Conservation (phyloP, 2,329 filamentous ascomycete species). For the Claviceps sp. region DNA sequence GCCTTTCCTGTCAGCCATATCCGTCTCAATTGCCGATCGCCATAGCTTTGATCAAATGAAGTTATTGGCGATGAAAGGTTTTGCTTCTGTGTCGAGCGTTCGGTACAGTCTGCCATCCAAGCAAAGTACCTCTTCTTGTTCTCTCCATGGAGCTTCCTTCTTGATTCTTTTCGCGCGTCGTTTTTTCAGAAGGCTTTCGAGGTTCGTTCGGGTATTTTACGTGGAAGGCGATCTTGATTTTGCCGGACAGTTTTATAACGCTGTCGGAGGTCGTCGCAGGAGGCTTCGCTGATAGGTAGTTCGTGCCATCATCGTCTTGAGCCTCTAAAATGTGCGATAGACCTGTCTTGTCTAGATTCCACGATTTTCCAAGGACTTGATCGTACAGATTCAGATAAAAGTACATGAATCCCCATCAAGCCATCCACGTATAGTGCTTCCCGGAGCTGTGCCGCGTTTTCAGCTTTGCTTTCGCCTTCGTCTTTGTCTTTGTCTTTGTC, state of each 20-base stretch:
- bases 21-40: no score
- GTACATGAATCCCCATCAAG: neutral
- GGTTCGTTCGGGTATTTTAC: constrained; percentile 20
- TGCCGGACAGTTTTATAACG: constrained; percentile 20
- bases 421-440: neutral
- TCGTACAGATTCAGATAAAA: constrained; percentile 16
- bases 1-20: no score
- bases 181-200: constrained; percentile 16
- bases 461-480: neutral
- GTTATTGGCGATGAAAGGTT: no score
- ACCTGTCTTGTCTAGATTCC: constrained; percentile 17
- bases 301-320: no score
- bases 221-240: constrained; percentile 18
- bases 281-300: no score
- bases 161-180: constrained; percentile 7
- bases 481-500: neutral
- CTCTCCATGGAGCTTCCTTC: no score
- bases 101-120: constrained; percentile 10
- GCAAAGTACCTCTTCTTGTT: constrained; percentile 5
- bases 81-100: constrained; percentile 9
- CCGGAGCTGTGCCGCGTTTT: neutral
- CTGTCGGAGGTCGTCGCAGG: constrained; percentile 12
- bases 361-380: constrained; percentile 22
- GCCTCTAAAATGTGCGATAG: no score
- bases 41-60: no score